Evolutionary conservation across 169 alveolate species (phyloP).

Genomic region (Plasmodium chabaudi): DNA sequence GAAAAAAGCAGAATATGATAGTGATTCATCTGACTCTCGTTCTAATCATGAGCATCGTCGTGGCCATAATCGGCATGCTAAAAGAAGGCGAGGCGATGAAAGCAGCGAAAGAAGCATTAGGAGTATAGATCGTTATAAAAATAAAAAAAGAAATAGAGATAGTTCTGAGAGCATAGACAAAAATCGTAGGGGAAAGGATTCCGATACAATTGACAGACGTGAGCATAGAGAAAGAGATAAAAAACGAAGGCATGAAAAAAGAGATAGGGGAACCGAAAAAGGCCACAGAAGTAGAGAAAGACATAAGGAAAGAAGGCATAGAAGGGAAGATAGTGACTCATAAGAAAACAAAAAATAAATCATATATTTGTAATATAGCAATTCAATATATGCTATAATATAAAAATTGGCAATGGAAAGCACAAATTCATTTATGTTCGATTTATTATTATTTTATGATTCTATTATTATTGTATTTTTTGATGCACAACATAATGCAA

Average conservation of each 20-base stretch:
- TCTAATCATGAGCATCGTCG: no score
- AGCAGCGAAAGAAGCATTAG: neutral
- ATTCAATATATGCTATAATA: neutral
- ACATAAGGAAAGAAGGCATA: neutral
- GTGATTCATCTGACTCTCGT: neutral
- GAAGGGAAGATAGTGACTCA: neutral
- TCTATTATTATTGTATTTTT: no score
- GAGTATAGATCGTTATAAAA: neutral
- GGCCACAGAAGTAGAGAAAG: neutral
- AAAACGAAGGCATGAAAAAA: neutral
- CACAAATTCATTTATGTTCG: no score
- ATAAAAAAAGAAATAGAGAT: constrained; percentile 5
- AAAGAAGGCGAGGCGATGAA: neutral
- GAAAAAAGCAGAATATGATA: neutral
- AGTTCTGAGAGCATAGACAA: neutral
- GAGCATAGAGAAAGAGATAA: neutral
- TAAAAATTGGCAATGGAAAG: neutral
- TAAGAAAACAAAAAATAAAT: neutral
- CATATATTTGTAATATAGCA: no score
- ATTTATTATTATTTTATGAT: no score
- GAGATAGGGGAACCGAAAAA: neutral
- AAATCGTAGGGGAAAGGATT: neutral
- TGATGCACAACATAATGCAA: no score
- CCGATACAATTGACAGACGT: no score
- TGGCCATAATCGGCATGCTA: neutral